Conservation (phyloP, 768 basidiomycete genomes). For the Baorangia bicolor region DNA sequence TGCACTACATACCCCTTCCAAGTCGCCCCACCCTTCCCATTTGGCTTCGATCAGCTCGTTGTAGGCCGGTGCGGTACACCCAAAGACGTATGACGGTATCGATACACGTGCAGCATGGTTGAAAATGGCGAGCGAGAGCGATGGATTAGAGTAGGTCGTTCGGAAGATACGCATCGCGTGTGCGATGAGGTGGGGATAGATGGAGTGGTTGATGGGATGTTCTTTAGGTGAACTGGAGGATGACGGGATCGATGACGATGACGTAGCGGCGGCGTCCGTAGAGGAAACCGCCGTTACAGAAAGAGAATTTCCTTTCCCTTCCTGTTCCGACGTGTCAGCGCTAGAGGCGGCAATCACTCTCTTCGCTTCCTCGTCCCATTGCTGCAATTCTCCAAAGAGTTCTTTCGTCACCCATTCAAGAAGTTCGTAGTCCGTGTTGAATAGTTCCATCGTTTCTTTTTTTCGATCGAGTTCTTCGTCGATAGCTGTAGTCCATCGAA, state of each 20-base stretch:
- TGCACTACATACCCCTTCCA: conserved; percentile 68
- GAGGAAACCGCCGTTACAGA: not conserved
- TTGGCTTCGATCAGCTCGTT: conserved; percentile 86
- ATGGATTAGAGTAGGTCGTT: conserved; percentile 73
- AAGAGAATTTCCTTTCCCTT: not conserved
- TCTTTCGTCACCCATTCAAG: conserved; percentile 70
- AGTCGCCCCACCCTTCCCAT: conserved; percentile 82
- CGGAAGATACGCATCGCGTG: conserved; percentile 77
- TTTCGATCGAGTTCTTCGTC: conserved; percentile 63
- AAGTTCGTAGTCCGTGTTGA: conserved; percentile 65
- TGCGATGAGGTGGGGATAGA: conserved; percentile 76
- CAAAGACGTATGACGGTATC: conserved; percentile 80
- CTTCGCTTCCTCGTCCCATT: conserved; percentile 48
- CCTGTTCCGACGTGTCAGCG: not conserved
- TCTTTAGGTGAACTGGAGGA: not conserved
- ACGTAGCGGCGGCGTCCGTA: not conserved
- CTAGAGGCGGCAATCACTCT: conserved; percentile 33
- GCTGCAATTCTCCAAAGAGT: conserved; percentile 61
- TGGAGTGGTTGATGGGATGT: conserved; percentile 53
- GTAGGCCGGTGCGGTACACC: conserved; percentile 85
- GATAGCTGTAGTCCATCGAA: conserved; percentile 50
- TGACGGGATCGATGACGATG: not conserved
- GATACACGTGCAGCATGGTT: conserved; percentile 73
- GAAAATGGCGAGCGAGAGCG: conserved; percentile 82
- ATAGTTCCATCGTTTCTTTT: conserved; percentile 72